Conservation (phyloP, 192 early-diverging fungal species). For the Gaertneriomyces sp. region DNA sequence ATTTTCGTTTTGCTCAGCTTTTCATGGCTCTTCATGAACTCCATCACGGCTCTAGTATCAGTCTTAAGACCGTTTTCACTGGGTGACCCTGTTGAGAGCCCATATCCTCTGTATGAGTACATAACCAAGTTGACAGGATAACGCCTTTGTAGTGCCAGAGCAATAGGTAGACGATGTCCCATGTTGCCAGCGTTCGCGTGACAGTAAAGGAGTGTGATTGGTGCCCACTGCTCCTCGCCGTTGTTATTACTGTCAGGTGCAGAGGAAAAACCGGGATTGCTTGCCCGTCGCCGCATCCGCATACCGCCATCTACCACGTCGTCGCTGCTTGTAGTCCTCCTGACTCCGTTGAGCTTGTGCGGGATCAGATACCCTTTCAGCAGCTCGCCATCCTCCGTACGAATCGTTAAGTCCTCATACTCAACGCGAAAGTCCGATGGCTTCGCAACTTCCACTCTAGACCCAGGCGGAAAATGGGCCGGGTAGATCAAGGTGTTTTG, state of each 20-base stretch:
- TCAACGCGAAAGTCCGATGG: constrained; percentile 48
- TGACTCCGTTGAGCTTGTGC: neutral
- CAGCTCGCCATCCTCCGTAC: constrained; percentile 75
- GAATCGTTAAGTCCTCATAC: constrained; percentile 64
- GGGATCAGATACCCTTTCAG: constrained; percentile 75
- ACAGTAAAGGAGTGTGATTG: constrained; percentile 75
- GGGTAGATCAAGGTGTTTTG: constrained; percentile 38
- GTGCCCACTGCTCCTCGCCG: constrained; percentile 26
- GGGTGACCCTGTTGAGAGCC: constrained; percentile 79
- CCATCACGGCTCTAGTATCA: constrained; percentile 82
- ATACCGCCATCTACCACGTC: neutral
- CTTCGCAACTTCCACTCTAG: constrained; percentile 38
- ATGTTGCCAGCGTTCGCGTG: constrained; percentile 99
- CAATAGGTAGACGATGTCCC: constrained; percentile 90
- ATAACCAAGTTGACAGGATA: constrained; percentile 86
- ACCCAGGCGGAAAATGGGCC: constrained; percentile 43
- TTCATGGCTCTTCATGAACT: constrained; percentile 76
- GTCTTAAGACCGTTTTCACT: constrained; percentile 82
- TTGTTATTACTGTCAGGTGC: constrained; percentile 3
- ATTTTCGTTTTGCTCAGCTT: constrained; percentile 71
- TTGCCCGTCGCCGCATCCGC: constrained; percentile 1
- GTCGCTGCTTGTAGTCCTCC: neutral
- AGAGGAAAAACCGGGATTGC: too few species aligned
- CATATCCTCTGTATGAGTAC: constrained; percentile 98
- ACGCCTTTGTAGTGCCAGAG: constrained; percentile 62